Conservation (phyloP, 805 yeast species). For the Starmerella asiatica region DNA sequence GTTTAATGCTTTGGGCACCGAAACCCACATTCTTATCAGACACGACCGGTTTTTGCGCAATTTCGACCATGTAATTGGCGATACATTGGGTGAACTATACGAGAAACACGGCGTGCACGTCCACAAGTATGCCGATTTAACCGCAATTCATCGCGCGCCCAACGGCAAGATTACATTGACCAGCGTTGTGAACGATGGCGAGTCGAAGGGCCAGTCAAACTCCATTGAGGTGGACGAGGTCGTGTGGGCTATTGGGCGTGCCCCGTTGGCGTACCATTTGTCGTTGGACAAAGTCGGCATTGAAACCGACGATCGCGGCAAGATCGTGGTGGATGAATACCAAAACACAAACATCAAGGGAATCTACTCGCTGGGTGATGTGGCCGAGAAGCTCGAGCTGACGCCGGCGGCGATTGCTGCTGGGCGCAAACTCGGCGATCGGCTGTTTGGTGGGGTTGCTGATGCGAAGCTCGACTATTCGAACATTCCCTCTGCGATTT, state of each 20-base stretch:
- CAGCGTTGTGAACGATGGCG: not conserved
- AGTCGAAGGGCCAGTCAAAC: constrained; percentile 28
- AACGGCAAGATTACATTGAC: constrained; percentile 28
- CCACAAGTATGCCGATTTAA: constrained; percentile 48
- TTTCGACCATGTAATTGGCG: constrained; percentile 71
- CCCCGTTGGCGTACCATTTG: constrained; percentile 49
- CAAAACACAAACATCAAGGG: constrained; percentile 64
- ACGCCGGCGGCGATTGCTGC: constrained; percentile 99
- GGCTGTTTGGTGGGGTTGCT: constrained; percentile 73
- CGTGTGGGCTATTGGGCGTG: constrained; percentile 92
- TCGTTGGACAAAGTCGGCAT: constrained; percentile 70
- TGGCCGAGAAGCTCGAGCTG: constrained; percentile 80
- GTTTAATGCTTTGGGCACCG: constrained; percentile 74
- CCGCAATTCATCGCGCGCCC: constrained; percentile 31
- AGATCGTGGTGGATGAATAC: constrained; percentile 70
- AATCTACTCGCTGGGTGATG: constrained; percentile 85
- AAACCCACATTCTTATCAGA: constrained; percentile 77
- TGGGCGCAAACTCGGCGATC: constrained; percentile 83
- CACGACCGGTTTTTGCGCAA: constrained; percentile 81
- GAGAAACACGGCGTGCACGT: constrained; percentile 68
- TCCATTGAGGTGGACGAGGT: constrained; percentile 59
- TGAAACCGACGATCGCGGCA: constrained; percentile 42
- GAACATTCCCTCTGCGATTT: constrained; percentile 90
- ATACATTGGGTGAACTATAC: constrained; percentile 67
- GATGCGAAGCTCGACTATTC: constrained; percentile 61